Base-by-base conservation (phyloP, 176 grass and related monocot genomes). In the Alloteropsis semialata region DNA sequence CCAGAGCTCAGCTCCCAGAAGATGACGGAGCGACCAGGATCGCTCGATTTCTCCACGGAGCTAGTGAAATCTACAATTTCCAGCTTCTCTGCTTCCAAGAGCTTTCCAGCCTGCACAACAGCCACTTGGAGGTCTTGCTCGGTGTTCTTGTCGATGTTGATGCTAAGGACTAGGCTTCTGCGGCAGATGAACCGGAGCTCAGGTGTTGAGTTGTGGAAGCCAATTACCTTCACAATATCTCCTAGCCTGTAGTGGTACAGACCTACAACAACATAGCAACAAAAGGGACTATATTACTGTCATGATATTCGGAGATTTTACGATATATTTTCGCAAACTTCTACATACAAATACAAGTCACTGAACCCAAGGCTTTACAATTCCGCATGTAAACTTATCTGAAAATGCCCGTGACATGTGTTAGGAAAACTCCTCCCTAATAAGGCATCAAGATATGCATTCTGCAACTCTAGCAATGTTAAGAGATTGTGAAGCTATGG, bases 111-210 rank as follows among this genome's bases (percentile, higher is more conserved):
- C 22, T 74, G 91, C 83, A 96, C 96, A 7, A 94, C 93, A 2
- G 93, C 91, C 48, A 99, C 34, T 62, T 96, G 93, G 30, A 99
- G 93, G 80, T 99, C 96, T 78, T 96, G 90, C 81, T 99, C 96
- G 0, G 96, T 99, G 88, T 99, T 99, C 86, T 99, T 99, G 87
- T 99, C 96, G 0, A 99, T 96, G 85, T 94, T 94, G 89, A 99
- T 92, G 79, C 90, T 96, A 73, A 99, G 85, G 15, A 99, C 77
- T 46, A 99, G 83, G 91, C 89, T 99, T 85, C 96, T 87, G 43
- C 96, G 89, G 82, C 96, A 99, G 72, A 99, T 72, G 39, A 90
- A 99, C 32, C 60, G 82, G 44, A 99, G 93, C 85, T 94, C 69
- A 1, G 96, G 96, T 72, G 96, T 90, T 13, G 90, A 87, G 87